Conservation (phyloP, 345 rosid species). For the Passiflora organensis region DNA sequence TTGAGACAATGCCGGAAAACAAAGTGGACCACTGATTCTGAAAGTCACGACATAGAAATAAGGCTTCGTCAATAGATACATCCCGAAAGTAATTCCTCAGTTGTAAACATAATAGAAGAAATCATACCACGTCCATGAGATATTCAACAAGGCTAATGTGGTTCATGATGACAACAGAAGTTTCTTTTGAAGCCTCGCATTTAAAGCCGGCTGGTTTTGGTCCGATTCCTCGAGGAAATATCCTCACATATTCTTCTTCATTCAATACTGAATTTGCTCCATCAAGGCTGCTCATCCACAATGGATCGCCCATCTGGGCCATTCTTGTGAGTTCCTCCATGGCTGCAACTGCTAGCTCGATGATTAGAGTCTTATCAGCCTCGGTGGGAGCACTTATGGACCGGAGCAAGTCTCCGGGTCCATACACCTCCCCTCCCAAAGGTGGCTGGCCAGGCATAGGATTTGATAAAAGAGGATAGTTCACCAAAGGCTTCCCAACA, state of each 20-base stretch:
- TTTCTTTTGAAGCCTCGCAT: conserved; percentile 75
- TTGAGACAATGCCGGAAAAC: conserved; percentile 66
- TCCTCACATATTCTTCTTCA: conserved; percentile 60
- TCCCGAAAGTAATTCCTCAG: no score
- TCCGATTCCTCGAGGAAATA: conserved; percentile 53
- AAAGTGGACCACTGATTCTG: conserved; percentile 79
- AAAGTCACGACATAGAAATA: neutral
- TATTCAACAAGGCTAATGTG: conserved; percentile 58
- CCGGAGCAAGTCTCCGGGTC: conserved; percentile 67
- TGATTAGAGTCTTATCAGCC: conserved; percentile 55
- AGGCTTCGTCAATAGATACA: no score
- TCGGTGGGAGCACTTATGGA: conserved; percentile 50
- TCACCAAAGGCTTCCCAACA: conserved; percentile 85
- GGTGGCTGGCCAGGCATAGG: conserved; percentile 41
- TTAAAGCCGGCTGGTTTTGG: conserved; percentile 57
- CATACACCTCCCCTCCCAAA: conserved; percentile 58
- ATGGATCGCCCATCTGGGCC: conserved; percentile 73
- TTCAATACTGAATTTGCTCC: conserved; percentile 39
- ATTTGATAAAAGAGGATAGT: conserved; percentile 62
- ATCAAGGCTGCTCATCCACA: conserved; percentile 60
- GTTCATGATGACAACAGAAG: conserved; percentile 60
- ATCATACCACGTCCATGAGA: conserved; percentile 72
- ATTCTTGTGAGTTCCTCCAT: conserved; percentile 81
- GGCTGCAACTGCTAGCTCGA: conserved; percentile 79
- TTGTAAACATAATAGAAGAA: neutral